Evolutionary conservation across 495 filamentous ascomycete genomes (phyloP).

Genomic region (Thermothielavioides terrestris): DNA sequence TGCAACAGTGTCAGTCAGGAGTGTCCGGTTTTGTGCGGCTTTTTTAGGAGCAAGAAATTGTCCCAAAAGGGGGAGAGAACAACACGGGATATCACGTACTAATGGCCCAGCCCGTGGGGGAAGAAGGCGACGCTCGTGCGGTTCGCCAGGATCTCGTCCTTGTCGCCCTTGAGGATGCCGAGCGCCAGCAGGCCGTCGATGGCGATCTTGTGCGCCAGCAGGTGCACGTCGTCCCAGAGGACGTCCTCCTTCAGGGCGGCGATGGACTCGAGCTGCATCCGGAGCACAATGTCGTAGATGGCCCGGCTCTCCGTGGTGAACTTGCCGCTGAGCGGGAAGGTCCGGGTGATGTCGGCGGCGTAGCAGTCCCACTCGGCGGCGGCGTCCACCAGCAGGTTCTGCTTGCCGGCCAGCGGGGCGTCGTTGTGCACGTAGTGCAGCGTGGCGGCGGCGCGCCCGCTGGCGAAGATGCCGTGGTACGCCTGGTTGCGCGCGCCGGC

Average conservation of each 20-base stretch:
- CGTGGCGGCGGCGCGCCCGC: conserved; percentile 68
- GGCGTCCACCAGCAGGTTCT: conserved; percentile 74
- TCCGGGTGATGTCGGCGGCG: conserved; percentile 82
- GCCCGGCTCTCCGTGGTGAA: conserved; percentile 63
- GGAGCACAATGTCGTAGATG: conserved; percentile 78
- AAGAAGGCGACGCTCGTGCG: conserved; percentile 81
- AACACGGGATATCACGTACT: too few relatives aligned
- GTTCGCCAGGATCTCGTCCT: conserved; percentile 62
- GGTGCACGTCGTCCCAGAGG: conserved; percentile 78
- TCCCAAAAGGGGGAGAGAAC: too few relatives aligned
- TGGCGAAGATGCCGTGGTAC: conserved; percentile 77
- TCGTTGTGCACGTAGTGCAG: conserved; percentile 83
- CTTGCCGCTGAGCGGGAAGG: conserved; percentile 70
- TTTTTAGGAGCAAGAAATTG: too few relatives aligned
- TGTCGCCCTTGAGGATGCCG: conserved; percentile 62
- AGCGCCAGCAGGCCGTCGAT: conserved; percentile 69
- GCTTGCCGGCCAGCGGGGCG: conserved; percentile 54
- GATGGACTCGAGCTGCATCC: conserved; percentile 77
- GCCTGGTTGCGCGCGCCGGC: conserved; percentile 68
- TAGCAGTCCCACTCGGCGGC: conserved; percentile 75
- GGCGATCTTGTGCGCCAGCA: conserved; percentile 68
- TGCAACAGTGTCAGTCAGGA: too few relatives aligned
- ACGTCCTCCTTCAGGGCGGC: conserved; percentile 64
- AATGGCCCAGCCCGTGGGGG: conserved; percentile 86
- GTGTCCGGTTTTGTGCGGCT: too few relatives aligned